Evolutionary conservation across 139 green algal species (phyloP), one percentile per base, ranked within the genome.

Genomic region (Zygnema circumcarinatum): DNA sequence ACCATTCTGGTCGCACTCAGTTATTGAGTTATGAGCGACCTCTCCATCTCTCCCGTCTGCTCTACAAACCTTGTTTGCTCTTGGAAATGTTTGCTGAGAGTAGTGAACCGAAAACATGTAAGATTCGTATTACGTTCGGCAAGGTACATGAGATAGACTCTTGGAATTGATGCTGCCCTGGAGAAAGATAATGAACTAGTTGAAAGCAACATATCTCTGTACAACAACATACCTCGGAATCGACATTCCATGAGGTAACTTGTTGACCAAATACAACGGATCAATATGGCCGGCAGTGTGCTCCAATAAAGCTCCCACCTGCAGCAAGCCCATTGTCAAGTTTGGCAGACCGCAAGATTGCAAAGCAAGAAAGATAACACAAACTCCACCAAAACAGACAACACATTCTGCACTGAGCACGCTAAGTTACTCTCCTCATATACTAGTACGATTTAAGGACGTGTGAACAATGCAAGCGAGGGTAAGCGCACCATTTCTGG

Each of bases 211-310:
- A n/a, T n/a, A n/a, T n/a, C n/a, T n/a, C n/a, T n/a, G n/a, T n/a
- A n/a, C 41, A 88, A 74, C n/a, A 76, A 22, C 76, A 20, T 52
- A 89, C 85, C 80, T 83, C 22, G 91, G 82, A 41, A 98, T 95
- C 29, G 81, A 32, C 90, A 98, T 93, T 84, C 94, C 95, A 0
- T 83, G 54, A 0, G 96, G 96, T 0, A 99, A 95, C 40, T 90
- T 91, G 36, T 88, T 74, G 21, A 99, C 87, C 35, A 99, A 88
- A 22, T 87, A 47, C 74, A 98, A 92, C 1, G 96, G 96, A 82
- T 99, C 93, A 32, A 99, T 91, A 88, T 96, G 88, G 21, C 94
- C 94, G 2, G 94, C 94, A 3, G 94, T 87, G 84, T 96, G 92
- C 81, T 99, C 96, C 91, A 98, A 91, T 86, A 98, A 92, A 56